Evolutionary conservation across 768 basidiomycete genomes (phyloP).

Genomic region (Tylopilus intermedius): DNA sequence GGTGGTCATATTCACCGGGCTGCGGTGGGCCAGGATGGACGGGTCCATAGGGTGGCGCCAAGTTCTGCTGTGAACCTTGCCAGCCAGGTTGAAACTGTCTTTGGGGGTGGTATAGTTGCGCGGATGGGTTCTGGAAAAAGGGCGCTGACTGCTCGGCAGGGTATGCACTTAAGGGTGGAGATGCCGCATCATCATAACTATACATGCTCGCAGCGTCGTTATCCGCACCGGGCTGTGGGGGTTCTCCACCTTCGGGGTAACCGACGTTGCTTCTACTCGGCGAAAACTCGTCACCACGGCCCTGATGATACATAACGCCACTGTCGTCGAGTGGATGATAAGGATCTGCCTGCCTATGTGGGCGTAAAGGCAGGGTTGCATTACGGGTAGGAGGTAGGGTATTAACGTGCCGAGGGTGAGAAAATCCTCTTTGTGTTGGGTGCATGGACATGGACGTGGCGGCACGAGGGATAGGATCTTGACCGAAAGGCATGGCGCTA

Average conservation of each 20-base stretch:
- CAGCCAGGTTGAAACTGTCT: conserved; percentile 22
- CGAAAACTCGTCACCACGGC: conserved; percentile 9
- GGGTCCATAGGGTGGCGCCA: conserved; percentile 18
- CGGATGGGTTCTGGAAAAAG: conserved; percentile 19
- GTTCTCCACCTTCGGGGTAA: conserved; percentile 23
- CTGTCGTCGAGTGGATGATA: conserved; percentile 34
- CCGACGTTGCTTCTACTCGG: conserved; percentile 26
- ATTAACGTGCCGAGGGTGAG: conserved; percentile 38
- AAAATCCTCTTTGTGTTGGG: conserved; percentile 27
- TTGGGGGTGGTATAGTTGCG: conserved; percentile 13
- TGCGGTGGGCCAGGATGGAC: conserved; percentile 21
- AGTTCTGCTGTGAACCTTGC: conserved; percentile 27
- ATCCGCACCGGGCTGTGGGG: conserved; percentile 28
- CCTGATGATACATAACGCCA: conserved; percentile 11
- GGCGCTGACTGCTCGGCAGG: conserved; percentile 21
- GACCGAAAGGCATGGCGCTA: conserved; percentile 23
- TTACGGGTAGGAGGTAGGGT: conserved; percentile 36
- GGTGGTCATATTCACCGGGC: conserved; percentile 46
- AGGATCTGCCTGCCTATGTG: conserved; percentile 23
- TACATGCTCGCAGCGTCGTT: conserved; percentile 34
- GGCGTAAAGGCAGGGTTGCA: conserved; percentile 17
- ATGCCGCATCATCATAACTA: conserved; percentile 35
- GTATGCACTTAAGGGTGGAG: conserved; percentile 29
- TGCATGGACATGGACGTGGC: conserved; percentile 56
- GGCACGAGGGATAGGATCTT: conserved; percentile 50